phyloP scores from a whole-genome alignment of 176 grass and related monocot genomes.

The Saccharum officinarum region DNA sequence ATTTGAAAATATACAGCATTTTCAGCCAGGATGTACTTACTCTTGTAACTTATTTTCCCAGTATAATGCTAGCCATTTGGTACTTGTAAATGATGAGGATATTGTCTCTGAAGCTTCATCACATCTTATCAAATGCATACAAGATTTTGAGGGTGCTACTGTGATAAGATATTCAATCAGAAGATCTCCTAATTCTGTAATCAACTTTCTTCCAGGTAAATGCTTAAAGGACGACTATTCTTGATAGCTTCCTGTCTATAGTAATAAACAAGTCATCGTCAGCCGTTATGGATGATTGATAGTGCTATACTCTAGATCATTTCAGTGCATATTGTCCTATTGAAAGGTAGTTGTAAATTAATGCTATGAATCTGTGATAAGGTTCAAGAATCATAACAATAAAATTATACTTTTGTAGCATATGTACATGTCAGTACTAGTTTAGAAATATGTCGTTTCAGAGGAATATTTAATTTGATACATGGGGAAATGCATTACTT shows the following conservation, averaged over 20 bases:
- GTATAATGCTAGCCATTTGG: conserved; percentile 66
- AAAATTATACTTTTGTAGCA: not conserved
- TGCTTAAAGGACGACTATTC: not conserved
- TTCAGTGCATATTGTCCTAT: conserved; percentile 3
- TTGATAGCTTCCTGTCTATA: conserved; percentile 1
- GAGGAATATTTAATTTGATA: conserved; percentile 9
- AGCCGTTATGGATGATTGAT: not conserved
- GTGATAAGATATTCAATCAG: conserved; percentile 55
- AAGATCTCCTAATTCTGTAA: conserved; percentile 60
- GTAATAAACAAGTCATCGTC: not conserved
- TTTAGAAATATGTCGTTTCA: not conserved
- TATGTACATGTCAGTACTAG: not conserved
- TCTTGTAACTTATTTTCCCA: conserved; percentile 31
- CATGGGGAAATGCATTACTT: conserved; percentile 8
- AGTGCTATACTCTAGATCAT: not conserved
- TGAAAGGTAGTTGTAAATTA: not conserved
- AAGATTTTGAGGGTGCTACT: conserved; percentile 68
- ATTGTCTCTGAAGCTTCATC: conserved; percentile 57
- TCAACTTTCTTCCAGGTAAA: conserved; percentile 81
- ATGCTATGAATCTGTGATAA: not conserved
- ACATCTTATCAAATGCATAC: conserved; percentile 60
- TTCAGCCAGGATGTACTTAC: conserved; percentile 18
- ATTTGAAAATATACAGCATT: not conserved
- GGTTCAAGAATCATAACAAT: conserved; percentile 31
- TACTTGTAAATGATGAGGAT: conserved; percentile 61